Base-by-base conservation (phyloP, 345 rosid genomes). In the Sisymbrium irio region DNA sequence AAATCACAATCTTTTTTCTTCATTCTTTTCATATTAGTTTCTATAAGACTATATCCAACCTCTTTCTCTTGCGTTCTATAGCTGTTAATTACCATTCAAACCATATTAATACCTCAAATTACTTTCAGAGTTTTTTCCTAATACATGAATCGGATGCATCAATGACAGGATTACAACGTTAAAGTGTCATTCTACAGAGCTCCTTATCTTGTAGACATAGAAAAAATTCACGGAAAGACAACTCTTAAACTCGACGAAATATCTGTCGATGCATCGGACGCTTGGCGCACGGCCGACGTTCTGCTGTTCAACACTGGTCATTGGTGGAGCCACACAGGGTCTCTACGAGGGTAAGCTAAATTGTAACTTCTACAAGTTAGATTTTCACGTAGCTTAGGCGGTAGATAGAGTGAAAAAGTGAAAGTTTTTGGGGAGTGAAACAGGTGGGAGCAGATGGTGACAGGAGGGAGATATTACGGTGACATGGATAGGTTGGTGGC, bases 391-490 rank as follows among this genome's bases (percentile, higher is more conserved):
- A 47, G 17, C 49, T 45, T 41, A 8, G 17, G n/a, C 56, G 74
- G 57, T 51, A 14, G 22, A 45, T 35, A 14, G 14, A 57, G 69
- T 47, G 25, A 55, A 44, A 35, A 63, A 27, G 19, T 54, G 33
- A 69, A 76, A 63, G 28, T 44, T 46, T 62, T 4, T 18, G 14
- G n/a, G 69, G n/a, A 61, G 4, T 59, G 63, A 41, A 62, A 80
- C 93, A 95, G 98, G 80, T 95, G 99, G 99, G 97, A 92, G 81
- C 81, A 86, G 76, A 95, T 95, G 78, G 91, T 88, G 77, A 81
- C 89, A 51, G 92, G 83, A 41, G 94, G 94, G 12, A 77, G 64
- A 14, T 81, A 81, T 72, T 95, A 92, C 82, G 75, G 67, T 51
- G 99, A 95, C 85, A 90, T 92, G 92, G 94, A 92, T 73, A 87